These are phyloP conservation scores for Neonectria punicea DNA, from an alignment of 2,329 filamentous ascomycete species.

Conservation along the genomic window DNA sequence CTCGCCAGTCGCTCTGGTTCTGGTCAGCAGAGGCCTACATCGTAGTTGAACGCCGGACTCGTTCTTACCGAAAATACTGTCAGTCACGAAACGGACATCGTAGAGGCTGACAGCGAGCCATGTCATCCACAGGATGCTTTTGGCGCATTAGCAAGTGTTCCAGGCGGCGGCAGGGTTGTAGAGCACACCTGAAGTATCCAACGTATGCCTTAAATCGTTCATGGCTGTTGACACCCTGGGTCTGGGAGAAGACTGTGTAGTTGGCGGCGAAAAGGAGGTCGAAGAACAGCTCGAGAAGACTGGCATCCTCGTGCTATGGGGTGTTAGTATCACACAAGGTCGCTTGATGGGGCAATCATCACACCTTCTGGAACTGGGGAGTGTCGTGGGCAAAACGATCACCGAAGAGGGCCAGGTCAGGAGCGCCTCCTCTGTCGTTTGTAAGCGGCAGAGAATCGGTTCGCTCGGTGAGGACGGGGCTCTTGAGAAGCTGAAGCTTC, in stretches of 20 bases:
- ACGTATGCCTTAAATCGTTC: slow-evolving; percentile 48
- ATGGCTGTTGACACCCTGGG: slow-evolving; percentile 45
- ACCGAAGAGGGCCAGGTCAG: slow-evolving; percentile 39
- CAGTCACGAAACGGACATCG: slow-evolving; percentile 73
- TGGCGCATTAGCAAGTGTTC: background rate
- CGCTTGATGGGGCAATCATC: background rate
- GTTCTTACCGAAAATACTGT: slow-evolving; percentile 65
- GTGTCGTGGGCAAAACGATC: slow-evolving; percentile 37
- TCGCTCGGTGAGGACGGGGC: slow-evolving; percentile 38
- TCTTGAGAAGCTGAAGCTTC: slow-evolving; percentile 48
- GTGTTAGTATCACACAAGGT: background rate
- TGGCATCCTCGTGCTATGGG: slow-evolving; percentile 49
- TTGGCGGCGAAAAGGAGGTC: slow-evolving; percentile 65
- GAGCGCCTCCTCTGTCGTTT: slow-evolving; percentile 6
- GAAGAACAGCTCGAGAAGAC: slow-evolving; percentile 51
- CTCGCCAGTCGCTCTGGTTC: slow-evolving; percentile 62
- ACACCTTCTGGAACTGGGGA: slow-evolving; percentile 42
- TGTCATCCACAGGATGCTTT: slow-evolving; percentile 72
- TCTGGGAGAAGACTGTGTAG: slow-evolving; percentile 65
- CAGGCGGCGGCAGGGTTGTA: background rate
- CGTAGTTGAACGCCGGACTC: background rate
- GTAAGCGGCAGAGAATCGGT: slow-evolving; percentile 29
- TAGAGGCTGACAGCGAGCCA: slow-evolving; percentile 73
- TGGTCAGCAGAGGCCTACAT: background rate
- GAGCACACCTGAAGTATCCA: slow-evolving; percentile 49